phyloP scores from a whole-genome alignment of 768 basidiomycete genomes.

The Symmetrospora coprosmae region DNA sequence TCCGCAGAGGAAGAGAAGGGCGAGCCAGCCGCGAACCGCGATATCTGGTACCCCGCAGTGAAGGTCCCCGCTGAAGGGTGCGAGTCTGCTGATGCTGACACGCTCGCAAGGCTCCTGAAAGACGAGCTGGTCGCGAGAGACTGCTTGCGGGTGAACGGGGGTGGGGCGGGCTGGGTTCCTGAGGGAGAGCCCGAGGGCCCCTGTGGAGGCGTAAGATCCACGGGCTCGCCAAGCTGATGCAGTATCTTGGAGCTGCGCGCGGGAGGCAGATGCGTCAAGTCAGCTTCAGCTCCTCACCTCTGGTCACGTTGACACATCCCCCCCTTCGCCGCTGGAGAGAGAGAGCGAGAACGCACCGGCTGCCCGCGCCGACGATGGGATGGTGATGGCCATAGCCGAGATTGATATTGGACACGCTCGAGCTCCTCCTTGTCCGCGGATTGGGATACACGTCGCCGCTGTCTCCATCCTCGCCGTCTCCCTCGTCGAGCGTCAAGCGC shows the following conservation, averaged over 20 bases:
- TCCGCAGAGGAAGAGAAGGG: background rate
- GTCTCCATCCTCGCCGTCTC: too few relatives aligned
- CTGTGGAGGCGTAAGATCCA: background rate
- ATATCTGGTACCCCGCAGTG: background rate
- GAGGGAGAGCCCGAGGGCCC: background rate
- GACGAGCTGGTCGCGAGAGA: background rate
- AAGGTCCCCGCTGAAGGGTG: background rate
- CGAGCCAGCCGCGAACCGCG: background rate
- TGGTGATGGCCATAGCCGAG: too few relatives aligned
- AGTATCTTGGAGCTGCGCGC: constrained; percentile 18
- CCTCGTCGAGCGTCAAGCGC: too few relatives aligned
- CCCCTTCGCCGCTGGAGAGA: too few relatives aligned
- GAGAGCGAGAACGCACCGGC: background rate
- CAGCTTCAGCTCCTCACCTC: background rate
- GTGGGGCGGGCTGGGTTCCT: background rate
- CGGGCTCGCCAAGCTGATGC: constrained; percentile 11
- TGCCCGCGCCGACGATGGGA: constrained; percentile 7
- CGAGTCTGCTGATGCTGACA: background rate
- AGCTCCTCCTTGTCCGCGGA: too few relatives aligned
- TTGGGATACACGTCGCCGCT: too few relatives aligned
- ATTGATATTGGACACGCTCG: too few relatives aligned
- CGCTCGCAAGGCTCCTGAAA: background rate
- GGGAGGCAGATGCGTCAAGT: background rate
- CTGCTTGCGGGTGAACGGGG: background rate
- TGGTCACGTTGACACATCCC: background rate